Evolutionary conservation across 2,329 filamentous ascomycete genomes (phyloP).

Genomic region (Grosmannia serpens): DNA sequence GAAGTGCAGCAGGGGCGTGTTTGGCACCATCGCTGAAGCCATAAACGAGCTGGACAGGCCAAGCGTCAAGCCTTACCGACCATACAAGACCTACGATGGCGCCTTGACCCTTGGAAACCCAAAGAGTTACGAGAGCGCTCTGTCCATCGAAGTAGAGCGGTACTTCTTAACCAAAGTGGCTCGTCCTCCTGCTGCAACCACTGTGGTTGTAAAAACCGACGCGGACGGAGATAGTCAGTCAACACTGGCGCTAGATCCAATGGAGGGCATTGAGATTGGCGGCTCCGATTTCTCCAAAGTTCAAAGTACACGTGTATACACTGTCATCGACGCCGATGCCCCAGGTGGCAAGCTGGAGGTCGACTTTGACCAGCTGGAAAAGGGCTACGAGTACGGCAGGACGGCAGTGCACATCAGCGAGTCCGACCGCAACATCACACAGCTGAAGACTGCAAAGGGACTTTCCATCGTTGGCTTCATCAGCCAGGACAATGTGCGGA

Average conservation of each 20-base stretch:
- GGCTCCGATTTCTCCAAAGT: conserved; percentile 50
- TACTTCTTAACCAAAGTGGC: conserved; percentile 81
- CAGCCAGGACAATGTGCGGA: conserved; percentile 51
- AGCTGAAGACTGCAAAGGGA: conserved; percentile 61
- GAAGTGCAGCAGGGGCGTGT: conserved; percentile 54
- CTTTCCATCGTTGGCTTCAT: conserved; percentile 86
- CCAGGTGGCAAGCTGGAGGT: conserved; percentile 75
- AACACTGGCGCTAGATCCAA: conserved; percentile 36
- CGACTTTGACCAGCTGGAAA: conserved; percentile 72
- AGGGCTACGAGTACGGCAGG: conserved; percentile 86
- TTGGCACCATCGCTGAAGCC: conserved; percentile 79
- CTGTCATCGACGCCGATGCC: conserved; percentile 61
- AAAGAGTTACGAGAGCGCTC: conserved; percentile 57
- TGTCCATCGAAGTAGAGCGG: conserved; percentile 78
- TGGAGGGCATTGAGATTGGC: conserved; percentile 35
- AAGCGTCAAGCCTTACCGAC: conserved; percentile 61
- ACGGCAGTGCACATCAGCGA: conserved; percentile 84
- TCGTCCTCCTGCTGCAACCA: conserved; percentile 62
- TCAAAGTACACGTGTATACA: conserved; percentile 69
- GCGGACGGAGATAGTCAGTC: conserved; percentile 33
- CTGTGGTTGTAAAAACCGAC: conserved; percentile 52
- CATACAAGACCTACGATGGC: conserved; percentile 71
- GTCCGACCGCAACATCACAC: conserved; percentile 80
- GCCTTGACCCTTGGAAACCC: conserved; percentile 69
- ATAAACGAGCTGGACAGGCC: conserved; percentile 70